Evolutionary conservation across 371 early-diverging fungal species (phyloP), one percentile per base, ranked within the genome.

Genomic region (Actinomortierella ambigua): DNA sequence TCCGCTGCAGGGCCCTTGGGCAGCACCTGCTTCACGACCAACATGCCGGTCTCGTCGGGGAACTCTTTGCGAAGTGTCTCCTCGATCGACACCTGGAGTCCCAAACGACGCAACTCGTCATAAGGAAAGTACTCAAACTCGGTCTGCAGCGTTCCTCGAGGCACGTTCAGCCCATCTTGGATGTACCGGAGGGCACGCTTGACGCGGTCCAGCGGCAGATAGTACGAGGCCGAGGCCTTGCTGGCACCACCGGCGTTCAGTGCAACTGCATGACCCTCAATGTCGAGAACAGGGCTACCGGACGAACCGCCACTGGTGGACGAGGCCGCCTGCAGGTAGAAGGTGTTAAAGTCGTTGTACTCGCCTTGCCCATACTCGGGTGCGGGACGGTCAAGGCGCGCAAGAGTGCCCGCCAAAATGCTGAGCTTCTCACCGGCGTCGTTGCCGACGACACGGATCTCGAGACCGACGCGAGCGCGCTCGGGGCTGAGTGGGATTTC

Each of bases 391-490:
- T 94, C 92, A 56, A 94, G 65, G 15, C 95, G 82, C 8, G 93
- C 90, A 7, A 94, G 68, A 1, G 89, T 87, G 22, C 95, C 95
- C 6, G 90, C 86, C 49, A 92, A 67, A 61, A 94, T 93, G 50
- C 84, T 84, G 42, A 94, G 81, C 63, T 93, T 93, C 67, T 93
- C 94, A 9, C 91, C 92, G 15, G 92, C 94, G 68, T 93, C 91
- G 67, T 91, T 92, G 61, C 92, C 94, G 13, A 92, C 90, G 1
- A 93, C 93, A 24, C 92, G 81, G 50, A 93, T 90, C 48, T 93
- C 94, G 57, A 90, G 76, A 17, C 94, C 94, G 3, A 93, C 90
- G 50, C 87, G 83, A 23, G 92, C 94, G 0, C 82, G 65, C 43
- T 89, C 86, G 1, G 94, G 94, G 43, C 85, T 82, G 14, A 94